Conservation (phyloP, 148 eudicot genomes). For the Rhododendron henanense region DNA sequence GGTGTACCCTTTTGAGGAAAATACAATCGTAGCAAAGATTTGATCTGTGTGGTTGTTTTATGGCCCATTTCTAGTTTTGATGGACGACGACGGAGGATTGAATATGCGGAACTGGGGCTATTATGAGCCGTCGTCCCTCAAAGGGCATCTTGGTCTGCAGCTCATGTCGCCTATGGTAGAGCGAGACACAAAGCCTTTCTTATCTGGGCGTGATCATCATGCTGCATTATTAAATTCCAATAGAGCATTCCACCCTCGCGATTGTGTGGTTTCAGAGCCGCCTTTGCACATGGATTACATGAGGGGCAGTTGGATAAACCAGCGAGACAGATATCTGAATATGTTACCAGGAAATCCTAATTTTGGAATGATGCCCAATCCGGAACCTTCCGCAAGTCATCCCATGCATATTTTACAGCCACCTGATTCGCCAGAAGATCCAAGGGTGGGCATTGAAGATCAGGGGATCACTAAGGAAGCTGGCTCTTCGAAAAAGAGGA, state of each 20-base stretch:
- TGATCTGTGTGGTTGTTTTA: slow-evolving; percentile 7
- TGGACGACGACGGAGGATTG: slow-evolving; percentile 47
- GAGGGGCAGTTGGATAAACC: slow-evolving; percentile 40
- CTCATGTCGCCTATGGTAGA: slow-evolving; percentile 43
- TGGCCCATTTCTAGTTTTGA: slow-evolving; percentile 33
- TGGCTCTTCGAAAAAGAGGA: slow-evolving; percentile 31
- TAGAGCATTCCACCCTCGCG: slow-evolving; percentile 35
- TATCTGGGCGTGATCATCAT: slow-evolving; percentile 23
- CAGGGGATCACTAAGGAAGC: slow-evolving; percentile 21
- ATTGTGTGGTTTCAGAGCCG: slow-evolving; percentile 26
- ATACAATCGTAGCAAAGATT: not conserved
- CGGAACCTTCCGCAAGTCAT: slow-evolving; percentile 25
- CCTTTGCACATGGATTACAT: slow-evolving; percentile 39
- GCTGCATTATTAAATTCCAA: slow-evolving; percentile 25
- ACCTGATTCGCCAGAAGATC: slow-evolving; percentile 26
- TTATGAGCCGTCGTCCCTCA: slow-evolving; percentile 46
- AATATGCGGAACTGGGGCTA: slow-evolving; percentile 53
- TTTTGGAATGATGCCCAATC: slow-evolving; percentile 15
- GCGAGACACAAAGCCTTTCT: slow-evolving; percentile 34
- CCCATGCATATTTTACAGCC: slow-evolving; percentile 37
- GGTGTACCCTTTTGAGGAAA: not conserved
- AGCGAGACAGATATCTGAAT: slow-evolving; percentile 33
- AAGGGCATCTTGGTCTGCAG: slow-evolving; percentile 38
- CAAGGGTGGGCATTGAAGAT: slow-evolving; percentile 24
- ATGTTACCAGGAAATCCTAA: slow-evolving; percentile 35